Base-by-base conservation (phyloP, 2,329 filamentous ascomycete species). In the Aspergillus latus region DNA sequence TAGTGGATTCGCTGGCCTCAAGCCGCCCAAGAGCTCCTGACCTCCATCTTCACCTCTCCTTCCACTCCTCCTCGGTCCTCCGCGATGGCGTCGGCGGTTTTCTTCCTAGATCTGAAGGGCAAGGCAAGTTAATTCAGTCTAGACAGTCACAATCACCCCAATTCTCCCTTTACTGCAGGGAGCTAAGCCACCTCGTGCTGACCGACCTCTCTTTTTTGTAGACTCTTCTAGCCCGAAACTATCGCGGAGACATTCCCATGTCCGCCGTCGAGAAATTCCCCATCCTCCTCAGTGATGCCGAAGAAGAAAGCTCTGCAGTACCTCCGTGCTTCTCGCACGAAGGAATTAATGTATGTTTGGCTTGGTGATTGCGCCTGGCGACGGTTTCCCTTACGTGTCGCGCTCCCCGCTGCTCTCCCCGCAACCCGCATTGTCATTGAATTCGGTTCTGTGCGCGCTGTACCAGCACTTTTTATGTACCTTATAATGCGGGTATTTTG, bases 81-180 rank as follows among this genome's bases (percentile, higher is more conserved):
- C 77, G 82, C 67, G 73, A 99, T 99, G 94, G 94, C 94, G 67
- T 99, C 94, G 59, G 94, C 94, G 63, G 75, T 99, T 70, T 99
- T 99, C 84, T 99, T 99, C 76, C 88, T 99, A 70, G 94, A 99
- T 77, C 84, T 99, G 66, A 99, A 99, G 91, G 94, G 94, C 90
- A 99, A 99, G 89, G 92, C 95, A 76, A 61, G 80, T 58, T 10
- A 8, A 29, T 16, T n/a, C 5, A 11, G n/a, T 37, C 37, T 9
- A 9, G 15, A 21, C 34, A 30, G 32, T 21, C 40, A 36, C 16
- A 52, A 26, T 46, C 37, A 29, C 40, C 29, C 53, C 45, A 39
- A 52, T 53, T 52, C 37, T 40, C 53, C 51, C 51, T 26, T 30
- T 40, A 56, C 57, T 44, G 45, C 39, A 21, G n/a, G 29, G n/a